These are phyloP conservation scores for Penicillium coffeae DNA, from an alignment of 495 filamentous ascomycete genomes.

Conservation along the genomic window DNA sequence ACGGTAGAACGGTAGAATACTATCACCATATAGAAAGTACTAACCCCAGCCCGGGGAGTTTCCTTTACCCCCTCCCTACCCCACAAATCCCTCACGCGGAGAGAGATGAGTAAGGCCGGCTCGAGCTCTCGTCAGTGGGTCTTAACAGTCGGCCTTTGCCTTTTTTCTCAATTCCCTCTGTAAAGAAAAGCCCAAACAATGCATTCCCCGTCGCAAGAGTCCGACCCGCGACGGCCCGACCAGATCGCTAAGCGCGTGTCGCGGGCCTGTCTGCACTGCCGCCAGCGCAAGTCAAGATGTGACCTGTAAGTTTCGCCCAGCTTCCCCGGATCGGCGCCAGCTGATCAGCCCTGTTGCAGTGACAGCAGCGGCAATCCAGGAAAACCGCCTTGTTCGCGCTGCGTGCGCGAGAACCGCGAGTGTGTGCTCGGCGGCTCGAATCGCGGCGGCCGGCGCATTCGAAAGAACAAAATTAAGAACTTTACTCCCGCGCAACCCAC, in stretches of 20 bases:
- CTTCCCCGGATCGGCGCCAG: slow-evolving; percentile 15
- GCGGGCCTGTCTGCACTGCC: slow-evolving; percentile 58
- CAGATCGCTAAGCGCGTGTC: slow-evolving; percentile 54
- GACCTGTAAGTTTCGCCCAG: slow-evolving; percentile 48
- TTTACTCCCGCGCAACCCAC: slow-evolving; percentile 24
- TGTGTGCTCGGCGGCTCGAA: slow-evolving; percentile 60
- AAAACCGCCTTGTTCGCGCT: slow-evolving; percentile 55
- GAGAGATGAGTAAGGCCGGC: slow-evolving; percentile 16
- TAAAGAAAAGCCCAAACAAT: slow-evolving; percentile 11
- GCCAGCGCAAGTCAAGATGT: slow-evolving; percentile 61
- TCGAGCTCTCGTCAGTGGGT: slow-evolving; percentile 14
- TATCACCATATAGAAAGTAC: too few species aligned
- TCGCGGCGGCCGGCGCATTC: slow-evolving; percentile 58
- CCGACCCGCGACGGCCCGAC: slow-evolving; percentile 15
- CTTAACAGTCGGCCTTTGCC: slow-evolving; percentile 11
- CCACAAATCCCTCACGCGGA: background rate
- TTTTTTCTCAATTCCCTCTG: slow-evolving; percentile 6
- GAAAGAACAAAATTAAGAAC: slow-evolving; percentile 46
- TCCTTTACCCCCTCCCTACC: background rate
- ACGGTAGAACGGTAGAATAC: too few species aligned
- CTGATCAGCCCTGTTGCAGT: slow-evolving; percentile 30
- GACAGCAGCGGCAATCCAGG: slow-evolving; percentile 46
- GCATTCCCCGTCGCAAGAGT: slow-evolving; percentile 15
- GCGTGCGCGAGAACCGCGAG: slow-evolving; percentile 54
- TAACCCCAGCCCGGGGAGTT: background rate